Evolutionary conservation across 345 rosid genomes (phyloP).

Genomic region (Carallia pectinifolia): DNA sequence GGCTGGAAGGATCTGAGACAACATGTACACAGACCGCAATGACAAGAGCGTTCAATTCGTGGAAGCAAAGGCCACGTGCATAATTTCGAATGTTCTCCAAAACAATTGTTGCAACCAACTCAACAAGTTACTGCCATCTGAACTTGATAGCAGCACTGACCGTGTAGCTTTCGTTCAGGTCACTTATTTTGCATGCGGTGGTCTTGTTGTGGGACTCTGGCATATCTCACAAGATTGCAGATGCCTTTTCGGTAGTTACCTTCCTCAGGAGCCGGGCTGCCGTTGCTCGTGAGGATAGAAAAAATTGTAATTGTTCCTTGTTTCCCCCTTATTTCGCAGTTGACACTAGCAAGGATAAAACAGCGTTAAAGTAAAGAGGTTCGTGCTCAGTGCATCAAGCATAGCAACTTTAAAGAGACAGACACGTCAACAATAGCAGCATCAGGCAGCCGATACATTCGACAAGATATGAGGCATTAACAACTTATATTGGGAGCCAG

Average conservation of each 20-base stretch:
- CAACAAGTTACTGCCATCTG: not conserved
- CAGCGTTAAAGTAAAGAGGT: not conserved
- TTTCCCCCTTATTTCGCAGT: not conserved
- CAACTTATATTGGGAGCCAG: not conserved
- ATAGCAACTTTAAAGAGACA: not conserved
- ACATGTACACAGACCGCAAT: constrained; percentile 29
- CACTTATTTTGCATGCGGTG: constrained; percentile 3
- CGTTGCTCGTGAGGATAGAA: not conserved
- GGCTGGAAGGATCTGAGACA: constrained; percentile 35
- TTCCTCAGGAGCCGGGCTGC: constrained; percentile 7
- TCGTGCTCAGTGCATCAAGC: not conserved
- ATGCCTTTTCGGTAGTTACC: not conserved
- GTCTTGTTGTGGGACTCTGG: not conserved
- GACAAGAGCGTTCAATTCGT: constrained; percentile 32
- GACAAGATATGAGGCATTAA: not conserved
- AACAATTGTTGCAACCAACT: not conserved
- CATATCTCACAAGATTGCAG: constrained; percentile 3
- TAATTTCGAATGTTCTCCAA: constrained; percentile 16
- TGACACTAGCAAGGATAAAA: not conserved
- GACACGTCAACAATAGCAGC: not conserved
- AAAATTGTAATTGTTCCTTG: not conserved
- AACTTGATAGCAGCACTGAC: not conserved
- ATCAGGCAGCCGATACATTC: not conserved
- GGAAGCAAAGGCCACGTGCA: constrained; percentile 29
- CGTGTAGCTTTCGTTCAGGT: not conserved